These are phyloP conservation scores for Mercurialis annua DNA, from an alignment of 345 rosid species.

Conservation along the genomic window DNA sequence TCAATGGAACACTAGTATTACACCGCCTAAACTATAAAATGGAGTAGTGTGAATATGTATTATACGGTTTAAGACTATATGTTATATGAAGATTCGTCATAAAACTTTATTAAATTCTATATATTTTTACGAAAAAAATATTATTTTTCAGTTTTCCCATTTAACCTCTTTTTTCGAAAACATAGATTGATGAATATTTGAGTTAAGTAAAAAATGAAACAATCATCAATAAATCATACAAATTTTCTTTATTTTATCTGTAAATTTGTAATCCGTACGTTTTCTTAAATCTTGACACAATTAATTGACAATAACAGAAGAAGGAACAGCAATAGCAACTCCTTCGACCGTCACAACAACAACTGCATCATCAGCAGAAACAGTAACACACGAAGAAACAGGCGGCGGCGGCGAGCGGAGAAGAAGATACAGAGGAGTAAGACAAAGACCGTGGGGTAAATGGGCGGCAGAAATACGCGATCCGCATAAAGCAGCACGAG, in stretches of 20 bases:
- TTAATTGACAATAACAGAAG: conserved; percentile 32
- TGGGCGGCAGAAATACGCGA: conserved; percentile 96
- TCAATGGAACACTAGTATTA: conserved; percentile 15
- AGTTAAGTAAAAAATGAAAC: neutral
- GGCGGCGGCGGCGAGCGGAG: conserved; percentile 34
- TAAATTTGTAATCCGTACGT: neutral
- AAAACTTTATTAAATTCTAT: too few relatives aligned
- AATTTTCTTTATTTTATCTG: too few relatives aligned
- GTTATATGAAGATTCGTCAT: too few relatives aligned
- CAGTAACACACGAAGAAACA: conserved; percentile 28
- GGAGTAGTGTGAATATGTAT: too few relatives aligned
- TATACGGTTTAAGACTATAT: too few relatives aligned
- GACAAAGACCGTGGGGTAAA: conserved; percentile 91
- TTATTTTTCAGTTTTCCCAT: neutral
- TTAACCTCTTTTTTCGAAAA: conserved; percentile 9
- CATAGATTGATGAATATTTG: too few relatives aligned
- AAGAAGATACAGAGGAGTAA: conserved; percentile 73
- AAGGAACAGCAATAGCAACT: neutral
- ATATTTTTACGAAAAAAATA: too few relatives aligned
- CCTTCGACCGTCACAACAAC: conserved; percentile 14
- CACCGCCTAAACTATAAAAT: too few relatives aligned
- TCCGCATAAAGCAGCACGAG: conserved; percentile 75
- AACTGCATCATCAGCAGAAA: conserved; percentile 12
- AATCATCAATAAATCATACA: neutral
- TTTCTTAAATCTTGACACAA: neutral